These are phyloP conservation scores for Rhodamnia argentea DNA, from an alignment of 345 rosid species.

Conservation along the genomic window DNA sequence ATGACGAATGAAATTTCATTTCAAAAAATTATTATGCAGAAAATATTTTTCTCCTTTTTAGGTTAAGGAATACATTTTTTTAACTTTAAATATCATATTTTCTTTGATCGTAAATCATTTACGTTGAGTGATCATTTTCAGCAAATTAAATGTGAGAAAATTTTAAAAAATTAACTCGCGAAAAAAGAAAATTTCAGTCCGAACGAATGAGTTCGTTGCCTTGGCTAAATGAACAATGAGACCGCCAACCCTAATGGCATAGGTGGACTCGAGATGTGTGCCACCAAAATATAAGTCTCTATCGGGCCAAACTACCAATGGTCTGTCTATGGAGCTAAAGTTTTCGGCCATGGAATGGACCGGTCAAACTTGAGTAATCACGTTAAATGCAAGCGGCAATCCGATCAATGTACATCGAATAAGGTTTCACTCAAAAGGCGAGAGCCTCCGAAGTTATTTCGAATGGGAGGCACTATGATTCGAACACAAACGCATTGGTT, in stretches of 20 bases:
- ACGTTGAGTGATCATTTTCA: neutral
- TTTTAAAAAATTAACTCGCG: rapidly evolving
- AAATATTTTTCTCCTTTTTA: neutral
- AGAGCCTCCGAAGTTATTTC: neutral
- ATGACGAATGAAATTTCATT: neutral
- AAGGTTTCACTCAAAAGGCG: neutral
- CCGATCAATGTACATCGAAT: neutral
- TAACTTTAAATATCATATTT: neutral
- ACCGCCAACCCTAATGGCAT: neutral
- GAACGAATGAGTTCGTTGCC: neutral
- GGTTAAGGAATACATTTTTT: neutral
- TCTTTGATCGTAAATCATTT: neutral
- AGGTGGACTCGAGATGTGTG: neutral
- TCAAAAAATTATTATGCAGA: rapidly evolving
- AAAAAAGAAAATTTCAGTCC: too few species aligned
- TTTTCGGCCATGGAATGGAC: neutral
- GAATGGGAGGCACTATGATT: rapidly evolving
- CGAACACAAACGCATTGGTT: neutral
- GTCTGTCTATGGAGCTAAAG: neutral
- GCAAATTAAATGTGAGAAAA: neutral
- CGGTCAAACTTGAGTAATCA: neutral
- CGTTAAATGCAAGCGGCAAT: neutral
- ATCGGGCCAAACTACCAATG: neutral
- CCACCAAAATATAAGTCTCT: neutral
- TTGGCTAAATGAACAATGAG: neutral